A percentile compares a stretch with the other conserved stretches of the same genome.
These are phyloP conservation scores for Diaporthe capsici DNA, from an alignment of 2,329 filamentous ascomycete genomes.

Conservation along the genomic window DNA sequence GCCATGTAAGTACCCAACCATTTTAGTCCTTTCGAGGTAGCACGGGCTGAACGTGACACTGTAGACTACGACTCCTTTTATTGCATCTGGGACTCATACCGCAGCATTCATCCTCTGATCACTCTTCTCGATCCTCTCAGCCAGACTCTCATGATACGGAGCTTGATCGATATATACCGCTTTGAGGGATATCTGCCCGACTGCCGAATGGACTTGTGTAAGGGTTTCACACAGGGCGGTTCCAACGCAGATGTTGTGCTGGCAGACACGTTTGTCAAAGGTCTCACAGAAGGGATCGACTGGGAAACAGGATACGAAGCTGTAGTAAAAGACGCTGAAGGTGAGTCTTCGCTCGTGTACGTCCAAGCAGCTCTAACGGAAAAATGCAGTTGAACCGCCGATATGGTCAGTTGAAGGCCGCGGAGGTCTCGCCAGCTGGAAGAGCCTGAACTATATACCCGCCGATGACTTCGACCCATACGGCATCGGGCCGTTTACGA, in stretches of 20 bases:
- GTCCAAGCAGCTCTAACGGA: neutral
- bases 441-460: constrained; percentile 76
- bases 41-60: neutral
- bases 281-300: constrained; percentile 68
- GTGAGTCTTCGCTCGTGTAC: neutral
- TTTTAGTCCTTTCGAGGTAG: too few relatives aligned
- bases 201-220: constrained; percentile 82
- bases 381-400: constrained; percentile 64
- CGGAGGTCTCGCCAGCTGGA: constrained; percentile 80
- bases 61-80: constrained; percentile 77
- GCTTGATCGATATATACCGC: constrained; percentile 77
- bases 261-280: constrained; percentile 74
- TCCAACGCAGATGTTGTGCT: constrained; percentile 79
- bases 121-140: constrained; percentile 75
- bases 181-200: constrained; percentile 81
- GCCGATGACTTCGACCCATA: constrained; percentile 72
- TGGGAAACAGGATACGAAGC: constrained; percentile 78
- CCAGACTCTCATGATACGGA: constrained; percentile 76
- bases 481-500: constrained; percentile 74
- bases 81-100: constrained; percentile 79
- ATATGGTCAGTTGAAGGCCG: constrained; percentile 78
- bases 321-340: constrained; percentile 76
- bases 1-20: constrained; percentile 56
- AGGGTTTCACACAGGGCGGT: constrained; percentile 78
- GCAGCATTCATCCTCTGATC: constrained; percentile 75